Evolutionary conservation across 495 filamentous ascomycete genomes (phyloP).

Genomic region (Podospora appendiculata): DNA sequence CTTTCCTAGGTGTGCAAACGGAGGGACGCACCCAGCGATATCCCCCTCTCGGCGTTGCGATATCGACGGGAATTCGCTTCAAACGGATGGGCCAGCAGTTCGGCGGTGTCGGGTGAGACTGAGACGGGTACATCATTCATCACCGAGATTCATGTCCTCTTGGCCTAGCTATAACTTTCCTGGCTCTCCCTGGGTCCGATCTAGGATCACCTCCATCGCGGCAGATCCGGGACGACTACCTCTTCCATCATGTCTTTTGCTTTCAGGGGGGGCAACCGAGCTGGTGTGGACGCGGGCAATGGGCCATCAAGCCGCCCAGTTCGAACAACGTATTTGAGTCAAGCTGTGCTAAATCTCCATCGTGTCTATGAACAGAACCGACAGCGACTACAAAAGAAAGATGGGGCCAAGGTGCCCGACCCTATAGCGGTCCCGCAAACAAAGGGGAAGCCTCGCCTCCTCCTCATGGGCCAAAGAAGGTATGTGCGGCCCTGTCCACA

Average conservation of each 20-base stretch:
- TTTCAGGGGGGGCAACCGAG: conserved; percentile 3
- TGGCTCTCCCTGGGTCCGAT: not conserved
- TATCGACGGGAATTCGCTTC: no score
- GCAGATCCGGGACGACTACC: not conserved
- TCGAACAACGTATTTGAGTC: conserved; percentile 28
- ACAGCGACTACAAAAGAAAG: conserved; percentile 34
- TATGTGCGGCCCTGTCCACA: conserved; percentile 28
- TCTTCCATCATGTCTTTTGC: conserved; percentile 26
- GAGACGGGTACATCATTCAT: no score
- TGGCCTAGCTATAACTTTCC: no score
- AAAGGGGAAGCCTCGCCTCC: conserved; percentile 70
- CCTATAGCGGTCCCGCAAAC: conserved; percentile 29
- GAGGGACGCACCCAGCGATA: not conserved
- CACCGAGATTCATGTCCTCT: no score
- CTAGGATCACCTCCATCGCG: not conserved
- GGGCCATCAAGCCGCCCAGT: conserved; percentile 6
- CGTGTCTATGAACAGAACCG: conserved; percentile 50
- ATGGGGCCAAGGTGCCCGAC: conserved; percentile 31
- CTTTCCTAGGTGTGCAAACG: conserved; percentile 7
- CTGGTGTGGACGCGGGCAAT: conserved; percentile 11
- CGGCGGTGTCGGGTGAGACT: no score
- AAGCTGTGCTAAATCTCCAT: conserved; percentile 46
- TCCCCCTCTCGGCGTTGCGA: not conserved
- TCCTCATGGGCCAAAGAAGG: conserved; percentile 95
- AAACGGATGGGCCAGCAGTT: no score